Evolutionary conservation across 192 early-diverging fungal genomes (phyloP), one percentile per base, ranked within the genome.

Genomic region (Kappamyces sp.): DNA sequence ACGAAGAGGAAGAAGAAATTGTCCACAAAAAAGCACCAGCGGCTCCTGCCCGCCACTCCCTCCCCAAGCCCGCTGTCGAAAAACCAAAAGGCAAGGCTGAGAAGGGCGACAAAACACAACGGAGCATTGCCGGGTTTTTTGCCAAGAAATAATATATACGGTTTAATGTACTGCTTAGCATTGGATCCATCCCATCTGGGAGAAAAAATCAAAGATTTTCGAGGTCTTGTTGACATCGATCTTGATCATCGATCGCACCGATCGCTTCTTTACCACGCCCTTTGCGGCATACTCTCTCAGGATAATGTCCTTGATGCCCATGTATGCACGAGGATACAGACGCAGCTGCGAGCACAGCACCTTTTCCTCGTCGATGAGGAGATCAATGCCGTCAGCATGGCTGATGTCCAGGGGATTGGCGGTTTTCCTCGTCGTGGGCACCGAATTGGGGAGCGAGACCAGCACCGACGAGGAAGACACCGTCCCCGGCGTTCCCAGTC

Each of bases 141-240:
- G 35, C 46, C 46, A 59, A 57, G 55, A 57, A 57, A 36, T 57
- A 57, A 57, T 33, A 10, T 51, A n/a, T 46, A 46, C 12, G 12
- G 23, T n/a, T 46, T n/a, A 46, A n/a, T 23, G 44, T 46, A n/a
- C 23, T 46, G 23, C 0, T n/a, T 46, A 46, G 23, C 12, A 46
- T 59, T 58, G 63, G 34, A 98, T 87, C 95, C 95, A 98, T 3
- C 93, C 92, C 67, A 78, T 88, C 57, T 88, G 82, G 5, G 93
- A 84, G 67, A 95, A 99, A 68, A 96, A 94, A 63, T 97, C 90
- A 62, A 88, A 95, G 5, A 99, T 84, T 64, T 78, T 69, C 65
- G 78, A 78, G 2, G 92, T 88, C 67, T 92, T 97, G 73, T 87
- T 86, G 2, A 86, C 87, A 68, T 99, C 96, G 58, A 97, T 93